phyloP scores from a whole-genome alignment of 106 monocot genomes.

The Dioscorea zingiberensis region DNA sequence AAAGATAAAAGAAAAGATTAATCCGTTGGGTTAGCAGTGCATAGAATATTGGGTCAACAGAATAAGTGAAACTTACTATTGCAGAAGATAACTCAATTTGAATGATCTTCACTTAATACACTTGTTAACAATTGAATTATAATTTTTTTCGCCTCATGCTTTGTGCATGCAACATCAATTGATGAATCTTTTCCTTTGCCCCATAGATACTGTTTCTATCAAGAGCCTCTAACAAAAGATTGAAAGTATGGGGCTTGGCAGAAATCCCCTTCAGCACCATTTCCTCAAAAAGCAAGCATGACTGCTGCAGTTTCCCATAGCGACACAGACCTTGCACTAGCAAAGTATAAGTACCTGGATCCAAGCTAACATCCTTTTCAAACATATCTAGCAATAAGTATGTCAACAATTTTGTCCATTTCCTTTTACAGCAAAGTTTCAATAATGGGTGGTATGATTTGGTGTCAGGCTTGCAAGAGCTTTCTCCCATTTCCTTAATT shows the following conservation, averaged over 20 bases:
- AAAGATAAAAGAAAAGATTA: no score
- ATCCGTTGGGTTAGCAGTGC: no score
- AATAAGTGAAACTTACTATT: no score
- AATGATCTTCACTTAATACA: no score
- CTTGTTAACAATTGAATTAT: no score
- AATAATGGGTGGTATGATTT: constrained; percentile 62
- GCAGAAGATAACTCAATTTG: no score
- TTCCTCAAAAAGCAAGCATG: constrained; percentile 76
- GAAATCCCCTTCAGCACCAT: constrained; percentile 69
- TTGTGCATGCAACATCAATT: constrained; percentile 43
- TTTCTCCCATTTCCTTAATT: constrained; percentile 52
- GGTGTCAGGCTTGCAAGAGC: constrained; percentile 56
- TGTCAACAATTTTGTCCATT: constrained; percentile 47
- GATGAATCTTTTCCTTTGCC: constrained; percentile 34
- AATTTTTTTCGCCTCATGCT: not conserved
- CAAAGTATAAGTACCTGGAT: constrained; percentile 69
- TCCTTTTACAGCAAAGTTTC: constrained; percentile 58
- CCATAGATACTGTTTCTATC: constrained; percentile 40
- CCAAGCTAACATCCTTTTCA: constrained; percentile 62
- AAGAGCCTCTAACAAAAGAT: constrained; percentile 44
- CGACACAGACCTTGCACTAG: constrained; percentile 59
- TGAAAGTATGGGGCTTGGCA: constrained; percentile 42
- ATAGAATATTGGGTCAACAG: no score
- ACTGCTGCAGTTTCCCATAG: constrained; percentile 38
- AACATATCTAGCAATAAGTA: constrained; percentile 73